Conservation (phyloP, 225 moss, liverwort and hornwort species). For the Physcomitrium patens region DNA sequence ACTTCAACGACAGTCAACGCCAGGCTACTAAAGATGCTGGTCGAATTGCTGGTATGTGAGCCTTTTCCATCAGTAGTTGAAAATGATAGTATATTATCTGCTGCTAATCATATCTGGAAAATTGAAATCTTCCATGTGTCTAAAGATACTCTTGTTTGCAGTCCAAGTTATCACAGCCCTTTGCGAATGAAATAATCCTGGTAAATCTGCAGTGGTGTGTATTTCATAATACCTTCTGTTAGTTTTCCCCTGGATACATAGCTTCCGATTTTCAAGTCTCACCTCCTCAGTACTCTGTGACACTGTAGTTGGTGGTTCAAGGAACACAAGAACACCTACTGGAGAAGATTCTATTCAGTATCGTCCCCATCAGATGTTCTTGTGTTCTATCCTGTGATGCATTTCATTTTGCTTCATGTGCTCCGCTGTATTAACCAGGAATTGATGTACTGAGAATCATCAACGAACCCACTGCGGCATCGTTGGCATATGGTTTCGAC, state of each 20-base stretch:
- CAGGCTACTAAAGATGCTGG: constrained; percentile 96
- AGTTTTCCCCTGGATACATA: background rate
- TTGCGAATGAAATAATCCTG: background rate
- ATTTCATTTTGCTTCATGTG: background rate
- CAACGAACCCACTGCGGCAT: constrained; percentile 94
- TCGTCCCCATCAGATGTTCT: background rate
- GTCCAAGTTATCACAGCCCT: background rate
- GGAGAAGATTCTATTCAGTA: constrained; percentile 3
- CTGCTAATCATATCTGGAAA: background rate
- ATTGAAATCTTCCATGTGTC: background rate
- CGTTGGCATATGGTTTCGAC: constrained; percentile 90
- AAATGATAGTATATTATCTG: background rate
- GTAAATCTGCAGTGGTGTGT: background rate
- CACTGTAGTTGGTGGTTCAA: constrained; percentile 5
- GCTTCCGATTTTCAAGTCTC: background rate
- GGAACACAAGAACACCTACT: background rate
- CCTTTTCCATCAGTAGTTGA: background rate
- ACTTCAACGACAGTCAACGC: constrained; percentile 76
- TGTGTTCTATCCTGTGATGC: background rate
- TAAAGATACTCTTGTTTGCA: background rate
- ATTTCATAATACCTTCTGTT: background rate
- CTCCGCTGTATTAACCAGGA: constrained; percentile 35
- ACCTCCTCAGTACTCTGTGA: background rate
- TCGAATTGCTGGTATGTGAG: constrained; percentile 76
- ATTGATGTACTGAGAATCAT: constrained; percentile 85